These are phyloP conservation scores for Toxoplasma gondii DNA, from an alignment of 169 alveolate genomes.

Conservation along the genomic window DNA sequence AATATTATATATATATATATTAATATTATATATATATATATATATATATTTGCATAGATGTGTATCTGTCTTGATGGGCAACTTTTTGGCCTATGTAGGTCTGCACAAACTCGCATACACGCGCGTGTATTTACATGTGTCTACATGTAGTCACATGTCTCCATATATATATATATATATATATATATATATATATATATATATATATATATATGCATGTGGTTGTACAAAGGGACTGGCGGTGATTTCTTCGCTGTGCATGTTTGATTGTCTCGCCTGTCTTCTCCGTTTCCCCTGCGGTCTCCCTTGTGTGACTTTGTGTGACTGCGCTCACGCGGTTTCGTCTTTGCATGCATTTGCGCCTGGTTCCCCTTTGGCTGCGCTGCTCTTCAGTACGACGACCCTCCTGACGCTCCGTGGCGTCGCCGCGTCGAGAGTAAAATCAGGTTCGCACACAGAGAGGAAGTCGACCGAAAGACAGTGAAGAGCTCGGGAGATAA, in stretches of 20 bases:
- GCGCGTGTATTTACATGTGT: neutral
- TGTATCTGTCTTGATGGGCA: neutral
- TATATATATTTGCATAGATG: too few relatives aligned
- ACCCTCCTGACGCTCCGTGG: slow-evolving; percentile 42
- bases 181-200: neutral
- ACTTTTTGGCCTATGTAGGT: neutral
- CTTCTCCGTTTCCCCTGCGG: neutral
- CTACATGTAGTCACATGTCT: neutral
- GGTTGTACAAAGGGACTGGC: too few relatives aligned
- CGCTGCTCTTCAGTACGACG: slow-evolving; percentile 14
- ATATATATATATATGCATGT: neutral
- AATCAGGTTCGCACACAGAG: neutral
- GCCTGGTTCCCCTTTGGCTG: neutral
- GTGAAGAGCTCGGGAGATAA: too few relatives aligned
- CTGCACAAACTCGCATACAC: neutral
- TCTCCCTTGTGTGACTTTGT: neutral
- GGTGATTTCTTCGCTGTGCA: too few relatives aligned
- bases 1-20: too few relatives aligned
- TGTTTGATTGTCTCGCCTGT: neutral
- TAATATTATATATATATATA: too few relatives aligned
- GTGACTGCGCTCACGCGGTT: neutral
- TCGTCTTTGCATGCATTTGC: neutral
- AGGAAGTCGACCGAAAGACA: too few relatives aligned
- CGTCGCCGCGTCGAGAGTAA: neutral
- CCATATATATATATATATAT: neutral